Base-by-base conservation (phyloP, 2,329 filamentous ascomycete species). In the Lojkania enalia region DNA sequence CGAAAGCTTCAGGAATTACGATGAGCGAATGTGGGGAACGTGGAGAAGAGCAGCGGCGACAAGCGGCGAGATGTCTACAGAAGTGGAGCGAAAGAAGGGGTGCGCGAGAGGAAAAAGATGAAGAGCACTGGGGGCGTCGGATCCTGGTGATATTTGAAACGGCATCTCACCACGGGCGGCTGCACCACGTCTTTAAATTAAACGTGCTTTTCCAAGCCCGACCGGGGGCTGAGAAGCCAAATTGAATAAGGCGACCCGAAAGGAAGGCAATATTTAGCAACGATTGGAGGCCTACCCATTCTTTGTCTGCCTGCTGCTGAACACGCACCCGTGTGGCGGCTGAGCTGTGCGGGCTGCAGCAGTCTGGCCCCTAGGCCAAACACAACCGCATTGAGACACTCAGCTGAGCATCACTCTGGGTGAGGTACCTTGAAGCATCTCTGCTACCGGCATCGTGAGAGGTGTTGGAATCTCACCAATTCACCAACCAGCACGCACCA, bases 11-110 rank as follows among this genome's bases (percentile, higher is more conserved):
- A n/a, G 23, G n/a, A 16, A 33, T 33, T 16, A 15, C 7, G 30
- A 37, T n/a, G 32, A 37, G 33, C 32, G 27, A 44, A 21, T 38
- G 41, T 44, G 41, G 41, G 38, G 41, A 37, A 37, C 5, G 33
- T 13, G 13, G 33, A 5, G 14, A 21, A 7, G 33, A 31, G 23
- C 11, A 15, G 25, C 16, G 13, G 33, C 12, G 14, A 21, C n/a
- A 31, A 31, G 23, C 11, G 16, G 25, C 32, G 19, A n/a, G n/a
- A n/a, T n/a, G 25, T 25, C 12, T 16, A 5, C 33, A 33, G 18
- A 18, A 39, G 23, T 40, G 23, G 33, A 36, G 20, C 16, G 13
- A 19, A 25, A 30, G 33, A 23, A 30, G 32, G 14, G 38, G n/a
- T n/a, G n/a, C 18, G 29, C 15, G 27, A 38, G 44, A 42, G 27